Evolutionary conservation across 495 filamentous ascomycete species (phyloP).

Genomic region (Penicillium waksmanii): DNA sequence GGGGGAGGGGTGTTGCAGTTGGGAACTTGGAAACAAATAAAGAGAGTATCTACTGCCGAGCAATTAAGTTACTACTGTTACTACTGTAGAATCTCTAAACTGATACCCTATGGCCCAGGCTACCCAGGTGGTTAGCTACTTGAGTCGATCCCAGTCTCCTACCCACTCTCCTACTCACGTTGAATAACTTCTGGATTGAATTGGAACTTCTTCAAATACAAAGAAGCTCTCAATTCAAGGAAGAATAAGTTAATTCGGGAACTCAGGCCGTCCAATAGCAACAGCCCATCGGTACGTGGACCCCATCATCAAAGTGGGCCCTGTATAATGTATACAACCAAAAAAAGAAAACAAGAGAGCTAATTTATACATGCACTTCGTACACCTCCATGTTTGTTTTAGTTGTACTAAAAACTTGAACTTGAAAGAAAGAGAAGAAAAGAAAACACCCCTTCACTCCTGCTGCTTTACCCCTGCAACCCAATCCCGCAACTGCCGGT

Average conservation of each 20-base stretch:
- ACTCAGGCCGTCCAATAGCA: constrained; percentile 25
- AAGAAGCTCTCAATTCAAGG: neutral
- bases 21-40: too few species aligned
- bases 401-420: neutral
- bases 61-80: too few species aligned
- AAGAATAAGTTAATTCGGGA: constrained; percentile 19
- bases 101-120: too few species aligned
- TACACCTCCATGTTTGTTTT: neutral
- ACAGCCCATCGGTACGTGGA: neutral
- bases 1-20: too few species aligned
- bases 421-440: neutral
- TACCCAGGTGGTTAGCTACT: too few species aligned
- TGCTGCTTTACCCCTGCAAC: constrained; percentile 9
- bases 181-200: too few species aligned
- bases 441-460: neutral
- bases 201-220: too few species aligned
- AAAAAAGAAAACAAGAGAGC: neutral
- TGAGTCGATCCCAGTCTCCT: too few species aligned
- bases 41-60: too few species aligned
- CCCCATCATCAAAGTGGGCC: neutral
- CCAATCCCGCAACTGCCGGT: constrained; percentile 38
- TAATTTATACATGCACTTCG: neutral
- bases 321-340: neutral
- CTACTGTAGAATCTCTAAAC: too few species aligned
- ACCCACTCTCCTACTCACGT: too few species aligned